Conservation (phyloP, 306 rosid genomes). For the Vigna hirtella region DNA sequence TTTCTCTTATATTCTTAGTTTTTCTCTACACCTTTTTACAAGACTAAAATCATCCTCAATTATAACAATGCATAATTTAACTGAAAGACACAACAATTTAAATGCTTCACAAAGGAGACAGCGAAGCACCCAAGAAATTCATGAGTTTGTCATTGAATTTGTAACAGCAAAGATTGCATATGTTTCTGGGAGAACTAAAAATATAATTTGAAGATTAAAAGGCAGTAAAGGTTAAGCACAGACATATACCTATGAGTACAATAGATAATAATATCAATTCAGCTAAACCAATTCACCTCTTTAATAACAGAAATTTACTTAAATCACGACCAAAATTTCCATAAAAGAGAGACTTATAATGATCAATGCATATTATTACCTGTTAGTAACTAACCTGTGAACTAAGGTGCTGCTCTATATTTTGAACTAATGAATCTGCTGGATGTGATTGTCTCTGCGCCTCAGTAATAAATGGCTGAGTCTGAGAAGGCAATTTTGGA, state of each 20-base stretch:
- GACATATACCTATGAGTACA: conserved; percentile 8
- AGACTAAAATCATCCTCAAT: conserved; percentile 1
- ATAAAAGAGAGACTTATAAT: conserved; percentile 31
- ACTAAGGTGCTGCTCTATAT: conserved; percentile 62
- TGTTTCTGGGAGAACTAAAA: conserved; percentile 28
- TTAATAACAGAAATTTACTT: conserved; percentile 30
- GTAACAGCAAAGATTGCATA: not conserved
- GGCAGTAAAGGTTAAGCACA: conserved; percentile 4
- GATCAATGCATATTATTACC: conserved; percentile 40
- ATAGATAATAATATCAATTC: conserved; percentile 1
- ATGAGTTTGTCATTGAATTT: conserved; percentile 30
- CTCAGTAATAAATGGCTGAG: conserved; percentile 56
- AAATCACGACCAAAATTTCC: conserved; percentile 34
- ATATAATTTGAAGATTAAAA: conserved; percentile 5
- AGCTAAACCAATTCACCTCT: conserved; percentile 32
- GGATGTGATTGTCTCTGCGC: conserved; percentile 61
- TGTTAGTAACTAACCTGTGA: conserved; percentile 65
- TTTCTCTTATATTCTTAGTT: not conserved
- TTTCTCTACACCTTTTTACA: not conserved
- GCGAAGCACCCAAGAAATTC: conserved; percentile 13
- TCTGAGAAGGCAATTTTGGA: conserved; percentile 57
- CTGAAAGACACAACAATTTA: not conserved
- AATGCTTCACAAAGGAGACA: conserved; percentile 20
- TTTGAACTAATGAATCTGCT: conserved; percentile 51
- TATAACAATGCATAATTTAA: not conserved